Evolutionary conservation across 345 rosid genomes (phyloP).

Genomic region (Raphanus raphanistrum): DNA sequence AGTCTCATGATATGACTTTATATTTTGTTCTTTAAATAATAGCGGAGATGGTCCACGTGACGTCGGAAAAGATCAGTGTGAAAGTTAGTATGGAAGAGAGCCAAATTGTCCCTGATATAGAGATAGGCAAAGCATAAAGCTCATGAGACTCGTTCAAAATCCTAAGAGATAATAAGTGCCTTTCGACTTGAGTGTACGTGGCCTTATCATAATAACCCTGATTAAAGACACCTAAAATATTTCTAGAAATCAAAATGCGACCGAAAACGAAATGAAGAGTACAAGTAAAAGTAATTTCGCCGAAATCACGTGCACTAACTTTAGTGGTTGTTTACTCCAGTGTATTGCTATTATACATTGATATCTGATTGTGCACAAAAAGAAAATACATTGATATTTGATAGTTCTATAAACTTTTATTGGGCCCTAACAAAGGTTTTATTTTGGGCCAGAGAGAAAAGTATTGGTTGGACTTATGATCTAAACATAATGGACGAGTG

Average conservation of each 20-base stretch:
- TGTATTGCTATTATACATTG: too few species aligned
- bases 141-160: conserved; percentile 6
- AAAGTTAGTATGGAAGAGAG: conserved; percentile 20
- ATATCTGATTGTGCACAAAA: too few species aligned
- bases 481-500: too few species aligned
- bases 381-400: too few species aligned
- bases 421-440: too few species aligned
- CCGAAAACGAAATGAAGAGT: too few species aligned
- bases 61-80: neutral
- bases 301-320: too few species aligned
- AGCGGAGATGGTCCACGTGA: conserved; percentile 8
- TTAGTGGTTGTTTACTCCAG: too few species aligned
- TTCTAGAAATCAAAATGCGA: neutral
- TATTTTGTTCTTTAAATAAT: conserved; percentile 7
- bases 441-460: too few species aligned
- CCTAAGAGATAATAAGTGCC: neutral
- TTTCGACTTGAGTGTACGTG: conserved; percentile 1
- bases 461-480: too few species aligned
- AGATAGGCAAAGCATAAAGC: conserved; percentile 22
- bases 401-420: too few species aligned
- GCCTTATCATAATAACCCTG: neutral
- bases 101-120: conserved; percentile 27
- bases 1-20: conserved; percentile 2
- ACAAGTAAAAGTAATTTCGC: too few species aligned
- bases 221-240: neutral